Conservation (phyloP, 2,329 filamentous ascomycete genomes). For the Colletotrichum australisinense region DNA sequence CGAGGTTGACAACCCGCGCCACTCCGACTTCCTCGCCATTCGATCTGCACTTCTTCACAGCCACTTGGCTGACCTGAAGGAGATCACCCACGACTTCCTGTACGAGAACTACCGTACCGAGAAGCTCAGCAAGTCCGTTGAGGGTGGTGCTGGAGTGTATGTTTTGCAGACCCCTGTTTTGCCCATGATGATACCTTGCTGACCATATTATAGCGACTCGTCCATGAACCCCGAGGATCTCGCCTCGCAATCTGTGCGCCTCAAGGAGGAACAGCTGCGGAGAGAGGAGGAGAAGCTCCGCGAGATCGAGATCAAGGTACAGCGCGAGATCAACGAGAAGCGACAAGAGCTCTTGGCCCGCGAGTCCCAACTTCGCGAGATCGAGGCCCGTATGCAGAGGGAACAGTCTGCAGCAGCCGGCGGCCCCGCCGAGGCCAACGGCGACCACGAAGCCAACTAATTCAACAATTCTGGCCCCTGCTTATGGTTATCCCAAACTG, state of each 20-base stretch:
- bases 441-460: constrained; percentile 65
- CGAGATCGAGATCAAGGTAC: constrained; percentile 99
- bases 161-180: constrained; percentile 54
- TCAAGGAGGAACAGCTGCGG: constrained; percentile 99
- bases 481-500: constrained; percentile 45
- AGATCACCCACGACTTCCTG: constrained; percentile 99
- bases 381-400: constrained; percentile 96
- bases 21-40: constrained; percentile 98
- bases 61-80: constrained; percentile 97
- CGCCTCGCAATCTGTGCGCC: constrained; percentile 94
- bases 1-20: constrained; percentile 98
- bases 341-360: constrained; percentile 96
- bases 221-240: constrained; percentile 99
- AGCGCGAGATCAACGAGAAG: constrained; percentile 99
- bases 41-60: constrained; percentile 96
- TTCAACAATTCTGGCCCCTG: constrained; percentile 36
- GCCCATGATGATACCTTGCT: constrained; percentile 35
- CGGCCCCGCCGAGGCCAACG: constrained; percentile 61
- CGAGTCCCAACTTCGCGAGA: constrained; percentile 98
- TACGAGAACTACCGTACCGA: constrained; percentile 99
- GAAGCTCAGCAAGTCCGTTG: constrained; percentile 99
- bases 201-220: constrained; percentile 68
- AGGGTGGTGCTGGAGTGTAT: constrained; percentile 88
- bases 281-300: constrained; percentile 99
- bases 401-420: constrained; percentile 71